Base-by-base conservation (phyloP, 257 asterid species). In the Verbena officinalis region DNA sequence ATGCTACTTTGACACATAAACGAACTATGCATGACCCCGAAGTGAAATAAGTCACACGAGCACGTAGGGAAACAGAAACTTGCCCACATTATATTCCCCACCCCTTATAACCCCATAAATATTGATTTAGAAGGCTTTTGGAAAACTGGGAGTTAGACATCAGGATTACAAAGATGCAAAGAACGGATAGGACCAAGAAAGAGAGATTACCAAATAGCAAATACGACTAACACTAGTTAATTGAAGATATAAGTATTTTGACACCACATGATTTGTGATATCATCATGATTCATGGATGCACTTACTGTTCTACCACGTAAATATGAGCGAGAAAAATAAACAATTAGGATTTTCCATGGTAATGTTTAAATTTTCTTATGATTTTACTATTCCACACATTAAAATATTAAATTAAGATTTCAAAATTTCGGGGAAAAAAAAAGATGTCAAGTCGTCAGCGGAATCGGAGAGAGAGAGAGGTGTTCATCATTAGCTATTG, bases 1-100 rank as follows among this genome's bases (percentile, higher is more conserved):
- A 61, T 55, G 55, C 57, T 56, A 23, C 57, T 23, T 8, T 15
- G 55, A 46, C 40, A 36, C 30, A 10, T 51, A 23, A 21, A 69
- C 16, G 59, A 7, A 38, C 15, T 34, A 9, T 24, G 70, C 48
- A 44, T 48, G 11, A 61, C 11, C 11, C 65, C 43, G 44, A 33
- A 53, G 60, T 55, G 9, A 57, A n/a, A 27, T 27, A 20, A 30
- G 24, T n/a, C n/a, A n/a, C n/a, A n/a, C n/a, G 40, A 44, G 20
- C 55, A 64, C 36, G 38, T 31, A 2, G 12, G 40, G 42, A 54
- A 53, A 38, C 59, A 50, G 19, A 44, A 38, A 30, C 16, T 52
- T 23, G 30, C 38, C 50, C 49, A 61, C 21, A 52, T 55, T 12
- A 40, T 67, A 39, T 5, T 22, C 45, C 49, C 40, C 52, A n/a